These are phyloP conservation scores for Neurospora sp. DNA, from an alignment of 495 filamentous ascomycete genomes.

Conservation along the genomic window DNA sequence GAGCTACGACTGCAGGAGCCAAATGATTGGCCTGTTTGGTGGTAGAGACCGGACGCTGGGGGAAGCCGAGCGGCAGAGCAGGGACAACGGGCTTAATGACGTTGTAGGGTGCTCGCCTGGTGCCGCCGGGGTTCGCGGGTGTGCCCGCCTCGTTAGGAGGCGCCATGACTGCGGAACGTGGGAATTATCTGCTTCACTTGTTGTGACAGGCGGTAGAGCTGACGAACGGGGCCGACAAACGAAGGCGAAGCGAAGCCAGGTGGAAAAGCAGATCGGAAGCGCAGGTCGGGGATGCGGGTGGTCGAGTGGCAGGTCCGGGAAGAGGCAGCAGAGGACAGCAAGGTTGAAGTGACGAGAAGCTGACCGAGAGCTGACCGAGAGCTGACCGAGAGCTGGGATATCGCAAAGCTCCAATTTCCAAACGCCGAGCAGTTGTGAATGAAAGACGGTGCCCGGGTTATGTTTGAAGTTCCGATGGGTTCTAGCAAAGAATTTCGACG, in stretches of 20 bases:
- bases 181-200: background rate
- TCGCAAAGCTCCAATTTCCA: background rate
- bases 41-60: slow-evolving; percentile 11
- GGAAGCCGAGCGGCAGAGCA: slow-evolving; percentile 21
- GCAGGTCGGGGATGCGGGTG: background rate
- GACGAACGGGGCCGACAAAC: background rate
- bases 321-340: background rate
- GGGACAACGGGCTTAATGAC: slow-evolving; percentile 14
- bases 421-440: background rate
- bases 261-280: background rate
- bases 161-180: slow-evolving; percentile 15
- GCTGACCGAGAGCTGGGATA: background rate
- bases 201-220: background rate
- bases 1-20: background rate
- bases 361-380: background rate
- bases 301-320: background rate
- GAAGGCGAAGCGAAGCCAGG: background rate
- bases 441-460: background rate
- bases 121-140: slow-evolving; percentile 8
- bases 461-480: background rate
- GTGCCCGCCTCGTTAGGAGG: slow-evolving; percentile 16
- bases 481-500: background rate
- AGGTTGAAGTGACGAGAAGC: background rate
- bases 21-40: slow-evolving; percentile 4
- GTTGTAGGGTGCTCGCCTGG: slow-evolving; percentile 8